A percentile compares a stretch with the other conserved stretches of the same genome.
These are phyloP conservation scores for Ensete glaucum DNA, from an alignment of 176 grass and related monocot species.

Conservation along the genomic window DNA sequence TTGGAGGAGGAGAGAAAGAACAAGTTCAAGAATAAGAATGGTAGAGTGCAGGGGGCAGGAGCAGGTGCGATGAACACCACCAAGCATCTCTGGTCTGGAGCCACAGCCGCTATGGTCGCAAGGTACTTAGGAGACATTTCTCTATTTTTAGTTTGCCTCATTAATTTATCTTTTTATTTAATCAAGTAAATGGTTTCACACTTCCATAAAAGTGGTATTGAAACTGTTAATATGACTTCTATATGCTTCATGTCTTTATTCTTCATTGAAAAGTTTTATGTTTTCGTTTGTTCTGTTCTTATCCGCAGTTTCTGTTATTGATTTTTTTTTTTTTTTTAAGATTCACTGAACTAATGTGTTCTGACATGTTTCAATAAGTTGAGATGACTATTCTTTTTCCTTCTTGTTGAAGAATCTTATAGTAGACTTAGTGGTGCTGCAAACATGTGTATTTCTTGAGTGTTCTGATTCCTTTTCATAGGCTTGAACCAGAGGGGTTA, in stretches of 20 bases:
- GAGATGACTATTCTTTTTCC: not conserved
- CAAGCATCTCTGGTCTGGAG: conserved; percentile 88
- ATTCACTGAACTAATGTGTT: not conserved
- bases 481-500: too few species aligned
- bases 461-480: too few species aligned
- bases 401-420: not conserved
- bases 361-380: not conserved
- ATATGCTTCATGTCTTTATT: not conserved
- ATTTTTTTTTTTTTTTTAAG: not conserved
- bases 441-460: too few species aligned
- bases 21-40: conserved; percentile 14
- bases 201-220: too few species aligned
- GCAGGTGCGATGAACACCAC: conserved; percentile 75
- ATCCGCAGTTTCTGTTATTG: not conserved
- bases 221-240: too few species aligned
- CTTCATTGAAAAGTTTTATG: not conserved
- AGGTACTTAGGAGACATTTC: conserved; percentile 32
- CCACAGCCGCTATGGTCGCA: conserved; percentile 84
- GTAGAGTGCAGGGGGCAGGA: conserved; percentile 28
- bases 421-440: too few species aligned
- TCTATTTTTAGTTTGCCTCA: not conserved
- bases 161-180: not conserved
- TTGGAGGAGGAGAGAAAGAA: conserved; percentile 15
- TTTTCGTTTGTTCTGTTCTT: not conserved
- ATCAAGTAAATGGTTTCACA: too few species aligned